phyloP scores from a whole-genome alignment of 768 basidiomycete genomes.

The Coprinopsis sp. region DNA sequence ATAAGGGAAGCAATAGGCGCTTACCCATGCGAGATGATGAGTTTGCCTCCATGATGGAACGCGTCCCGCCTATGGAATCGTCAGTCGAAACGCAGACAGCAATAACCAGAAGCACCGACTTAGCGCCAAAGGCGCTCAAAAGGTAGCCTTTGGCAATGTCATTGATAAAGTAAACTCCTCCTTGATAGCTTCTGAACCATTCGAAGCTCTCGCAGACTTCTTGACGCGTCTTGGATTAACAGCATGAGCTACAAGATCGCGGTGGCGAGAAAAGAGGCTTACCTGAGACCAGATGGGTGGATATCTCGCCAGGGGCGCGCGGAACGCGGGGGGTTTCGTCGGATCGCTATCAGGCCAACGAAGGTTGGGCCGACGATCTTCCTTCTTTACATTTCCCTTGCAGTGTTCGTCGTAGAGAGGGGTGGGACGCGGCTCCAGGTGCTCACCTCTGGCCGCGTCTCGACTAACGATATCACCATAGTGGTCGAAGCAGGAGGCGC shows the following conservation, averaged over 20 bases:
- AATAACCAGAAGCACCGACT: constrained; percentile 33
- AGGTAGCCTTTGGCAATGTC: constrained; percentile 72
- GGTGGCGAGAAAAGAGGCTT: too few species aligned
- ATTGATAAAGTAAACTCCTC: constrained; percentile 67
- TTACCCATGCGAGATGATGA: constrained; percentile 85
- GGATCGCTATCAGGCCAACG: too few species aligned
- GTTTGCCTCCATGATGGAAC: constrained; percentile 57
- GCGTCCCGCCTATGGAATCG: constrained; percentile 53
- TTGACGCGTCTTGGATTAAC: constrained; percentile 58
- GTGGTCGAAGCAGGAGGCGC: too few species aligned
- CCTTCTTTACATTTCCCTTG: too few species aligned
- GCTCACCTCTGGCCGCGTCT: too few species aligned
- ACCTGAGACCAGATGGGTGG: constrained; percentile 20
- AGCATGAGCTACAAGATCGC: constrained; percentile 6
- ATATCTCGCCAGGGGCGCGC: constrained; percentile 5
- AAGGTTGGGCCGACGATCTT: too few species aligned
- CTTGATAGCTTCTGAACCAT: constrained; percentile 73
- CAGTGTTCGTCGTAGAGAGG: too few species aligned
- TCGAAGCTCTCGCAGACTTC: constrained; percentile 80
- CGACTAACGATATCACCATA: too few species aligned
- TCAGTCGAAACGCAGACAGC: neutral
- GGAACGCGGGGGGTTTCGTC: neutral
- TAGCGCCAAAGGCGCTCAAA: constrained; percentile 63
- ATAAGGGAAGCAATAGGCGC: constrained; percentile 16
- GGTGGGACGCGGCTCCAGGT: too few species aligned